A percentile compares a stretch with the other conserved stretches of the same genome.
Evolutionary conservation across 345 rosid species (phyloP).

Genomic region (Tarenaya hassleriana): DNA sequence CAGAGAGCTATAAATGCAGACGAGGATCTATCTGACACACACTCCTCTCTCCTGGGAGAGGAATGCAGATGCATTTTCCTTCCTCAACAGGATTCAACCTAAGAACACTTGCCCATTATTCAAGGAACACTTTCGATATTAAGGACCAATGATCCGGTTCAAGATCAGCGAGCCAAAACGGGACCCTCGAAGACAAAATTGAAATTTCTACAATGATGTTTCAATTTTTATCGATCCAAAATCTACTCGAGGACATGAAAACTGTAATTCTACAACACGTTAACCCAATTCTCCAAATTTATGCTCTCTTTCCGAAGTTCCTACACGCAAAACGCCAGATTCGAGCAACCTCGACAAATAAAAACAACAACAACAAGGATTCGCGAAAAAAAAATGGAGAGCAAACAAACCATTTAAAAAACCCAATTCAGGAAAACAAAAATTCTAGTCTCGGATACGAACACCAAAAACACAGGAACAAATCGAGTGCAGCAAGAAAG

Average conservation of each 20-base stretch:
- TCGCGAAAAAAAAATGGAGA: background rate
- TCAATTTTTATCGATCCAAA: constrained; percentile 3
- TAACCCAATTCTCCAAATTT: constrained; percentile 12
- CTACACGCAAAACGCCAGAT: constrained; percentile 1
- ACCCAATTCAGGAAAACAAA: background rate
- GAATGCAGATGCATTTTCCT: too few relatives aligned
- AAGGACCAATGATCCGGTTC: too few relatives aligned
- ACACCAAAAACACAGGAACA: background rate
- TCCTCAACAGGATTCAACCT: too few relatives aligned
- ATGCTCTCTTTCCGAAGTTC: constrained; percentile 13
- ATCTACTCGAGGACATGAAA: background rate
- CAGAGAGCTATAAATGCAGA: too few relatives aligned
- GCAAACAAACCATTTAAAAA: background rate
- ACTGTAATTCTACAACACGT: background rate
- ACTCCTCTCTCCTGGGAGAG: too few relatives aligned
- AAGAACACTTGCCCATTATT: too few relatives aligned
- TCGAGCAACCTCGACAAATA: background rate
- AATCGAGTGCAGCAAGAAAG: constrained; percentile 2
- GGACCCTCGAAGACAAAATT: too few relatives aligned
- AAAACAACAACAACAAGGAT: background rate
- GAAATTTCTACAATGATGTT: too few relatives aligned
- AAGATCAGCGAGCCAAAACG: too few relatives aligned
- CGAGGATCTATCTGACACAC: too few relatives aligned
- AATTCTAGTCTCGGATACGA: constrained; percentile 1
- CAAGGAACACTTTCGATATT: too few relatives aligned